phyloP scores from a whole-genome alignment of 192 early-diverging fungal species.

The Linnemannia elongata region DNA sequence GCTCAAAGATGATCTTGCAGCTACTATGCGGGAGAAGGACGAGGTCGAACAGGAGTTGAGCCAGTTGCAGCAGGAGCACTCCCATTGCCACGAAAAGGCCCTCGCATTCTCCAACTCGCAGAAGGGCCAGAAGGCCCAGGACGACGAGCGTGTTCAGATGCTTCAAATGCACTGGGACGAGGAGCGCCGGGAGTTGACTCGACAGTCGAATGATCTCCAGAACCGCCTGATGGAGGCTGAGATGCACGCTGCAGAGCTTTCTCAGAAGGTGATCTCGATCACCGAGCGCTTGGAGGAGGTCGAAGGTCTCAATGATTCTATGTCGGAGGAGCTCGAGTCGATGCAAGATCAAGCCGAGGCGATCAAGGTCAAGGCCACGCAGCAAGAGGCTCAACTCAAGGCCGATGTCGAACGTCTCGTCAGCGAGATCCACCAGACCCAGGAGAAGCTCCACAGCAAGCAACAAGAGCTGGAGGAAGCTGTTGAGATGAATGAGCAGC shows the following conservation, averaged over 20 bases:
- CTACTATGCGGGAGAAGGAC: conserved; percentile 46
- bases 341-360: conserved; percentile 21
- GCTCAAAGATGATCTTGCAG: conserved; percentile 42
- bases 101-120: conserved; percentile 1
- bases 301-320: conserved; percentile 31
- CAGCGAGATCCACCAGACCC: conserved; percentile 38
- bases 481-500: conserved; percentile 41
- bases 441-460: conserved; percentile 25
- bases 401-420: conserved; percentile 49
- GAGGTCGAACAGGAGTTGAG: conserved; percentile 19
- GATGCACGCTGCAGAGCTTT: conserved; percentile 42
- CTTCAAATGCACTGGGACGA: conserved; percentile 42
- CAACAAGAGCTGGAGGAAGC: conserved; percentile 38
- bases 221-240: conserved; percentile 41
- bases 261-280: conserved; percentile 48
- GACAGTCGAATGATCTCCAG: conserved; percentile 17
- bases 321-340: conserved; percentile 37
- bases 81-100: conserved; percentile 19
- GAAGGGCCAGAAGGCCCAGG: conserved; percentile 18
- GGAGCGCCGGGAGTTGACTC: conserved; percentile 31
- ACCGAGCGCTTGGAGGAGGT: conserved; percentile 39
- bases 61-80: conserved; percentile 36
- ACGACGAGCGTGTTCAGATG: conserved; percentile 39
- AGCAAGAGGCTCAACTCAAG: conserved; percentile 37
- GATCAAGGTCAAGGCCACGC: conserved; percentile 5